Evolutionary conservation across 2,329 filamentous ascomycete species (phyloP).

Genomic region (Metarhizium album): DNA sequence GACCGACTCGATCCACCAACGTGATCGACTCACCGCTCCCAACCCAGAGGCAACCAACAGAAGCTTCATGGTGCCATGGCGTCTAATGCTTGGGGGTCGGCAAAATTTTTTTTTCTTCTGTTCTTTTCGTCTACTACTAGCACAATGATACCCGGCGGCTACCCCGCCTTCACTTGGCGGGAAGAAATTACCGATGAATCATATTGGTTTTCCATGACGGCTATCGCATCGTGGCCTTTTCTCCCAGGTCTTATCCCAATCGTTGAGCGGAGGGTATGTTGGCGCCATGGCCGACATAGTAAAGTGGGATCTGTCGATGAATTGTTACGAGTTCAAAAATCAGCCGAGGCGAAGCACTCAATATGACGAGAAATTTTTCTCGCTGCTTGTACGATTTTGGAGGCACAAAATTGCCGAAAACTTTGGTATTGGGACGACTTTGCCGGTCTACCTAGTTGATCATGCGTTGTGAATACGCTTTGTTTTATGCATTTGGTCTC

Average conservation of each 20-base stretch:
- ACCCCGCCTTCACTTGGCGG: not conserved
- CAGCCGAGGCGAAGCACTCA: not conserved
- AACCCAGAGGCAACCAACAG: not conserved
- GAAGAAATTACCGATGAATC: not conserved
- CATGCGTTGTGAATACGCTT: not conserved
- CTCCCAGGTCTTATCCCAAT: not conserved
- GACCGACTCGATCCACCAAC: not conserved
- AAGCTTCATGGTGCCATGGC: not conserved
- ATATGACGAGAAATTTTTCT: not conserved
- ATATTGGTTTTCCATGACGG: not conserved
- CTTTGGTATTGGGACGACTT: not conserved
- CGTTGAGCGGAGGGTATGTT: not conserved
- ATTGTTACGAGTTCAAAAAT: not conserved
- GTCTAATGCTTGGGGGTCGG: not conserved
- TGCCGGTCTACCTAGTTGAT: not conserved
- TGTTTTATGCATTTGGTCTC: not conserved
- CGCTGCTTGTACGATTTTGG: not conserved
- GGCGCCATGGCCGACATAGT: not conserved
- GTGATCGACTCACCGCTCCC: not conserved
- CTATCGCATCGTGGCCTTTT: not conserved
- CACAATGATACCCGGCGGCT: conserved; percentile 5
- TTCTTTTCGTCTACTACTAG: not conserved
- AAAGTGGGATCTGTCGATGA: not conserved
- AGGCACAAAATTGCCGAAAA: not conserved
- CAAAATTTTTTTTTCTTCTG: not conserved